These are phyloP conservation scores for Striga hermonthica DNA, from an alignment of 305 asterid species.

Conservation along the genomic window DNA sequence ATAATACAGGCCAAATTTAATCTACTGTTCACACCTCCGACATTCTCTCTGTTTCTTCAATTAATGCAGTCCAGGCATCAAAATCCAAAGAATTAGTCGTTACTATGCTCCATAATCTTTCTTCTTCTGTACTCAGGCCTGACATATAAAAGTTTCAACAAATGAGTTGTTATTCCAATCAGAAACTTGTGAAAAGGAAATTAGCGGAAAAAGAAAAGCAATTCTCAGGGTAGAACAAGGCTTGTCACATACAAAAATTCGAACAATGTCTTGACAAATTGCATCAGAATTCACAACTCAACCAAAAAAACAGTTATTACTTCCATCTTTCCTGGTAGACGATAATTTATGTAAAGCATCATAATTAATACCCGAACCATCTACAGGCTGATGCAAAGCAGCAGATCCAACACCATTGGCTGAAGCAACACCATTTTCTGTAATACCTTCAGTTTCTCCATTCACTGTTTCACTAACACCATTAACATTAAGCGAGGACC, in stretches of 20 bases:
- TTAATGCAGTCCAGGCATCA: conserved; percentile 87
- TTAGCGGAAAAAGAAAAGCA: conserved; percentile 3
- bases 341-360: background rate
- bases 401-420: conserved; percentile 55
- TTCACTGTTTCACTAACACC: conserved; percentile 42
- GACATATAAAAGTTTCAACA: conserved; percentile 30
- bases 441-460: conserved; percentile 35
- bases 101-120: conserved; percentile 91
- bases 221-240: background rate
- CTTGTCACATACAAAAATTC: background rate
- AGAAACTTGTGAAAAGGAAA: background rate
- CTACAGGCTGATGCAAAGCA: conserved; percentile 56
- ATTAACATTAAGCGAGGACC: conserved; percentile 47
- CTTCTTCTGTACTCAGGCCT: conserved; percentile 89
- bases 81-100: conserved; percentile 83
- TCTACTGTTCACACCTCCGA: conserved; percentile 60
- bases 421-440: conserved; percentile 62
- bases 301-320: background rate
- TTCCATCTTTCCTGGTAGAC: background rate
- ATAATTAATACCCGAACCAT: conserved; percentile 62
- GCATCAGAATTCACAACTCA: background rate
- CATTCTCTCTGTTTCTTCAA: conserved; percentile 90
- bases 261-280: background rate
- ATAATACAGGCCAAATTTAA: conserved; percentile 10
- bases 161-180: conserved; percentile 20